These are phyloP conservation scores for Inga laurina DNA, from an alignment of 306 rosid species.

Conservation along the genomic window DNA sequence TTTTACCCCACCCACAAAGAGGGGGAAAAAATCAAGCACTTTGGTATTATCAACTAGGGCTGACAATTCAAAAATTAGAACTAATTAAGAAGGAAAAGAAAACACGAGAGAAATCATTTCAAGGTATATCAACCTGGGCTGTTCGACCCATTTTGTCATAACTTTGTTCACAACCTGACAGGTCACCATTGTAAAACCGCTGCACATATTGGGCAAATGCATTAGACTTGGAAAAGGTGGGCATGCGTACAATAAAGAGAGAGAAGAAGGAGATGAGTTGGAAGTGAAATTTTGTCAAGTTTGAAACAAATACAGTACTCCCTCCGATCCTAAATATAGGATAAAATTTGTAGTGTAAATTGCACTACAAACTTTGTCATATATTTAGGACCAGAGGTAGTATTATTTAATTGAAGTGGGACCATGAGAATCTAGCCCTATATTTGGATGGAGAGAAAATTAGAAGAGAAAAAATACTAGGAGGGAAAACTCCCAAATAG, in stretches of 20 bases:
- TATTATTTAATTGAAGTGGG: neutral
- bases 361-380: no score
- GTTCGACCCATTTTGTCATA: slow-evolving; percentile 90
- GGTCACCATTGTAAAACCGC: slow-evolving; percentile 88
- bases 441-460: no score
- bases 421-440: slow-evolving; percentile 5
- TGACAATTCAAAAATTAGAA: neutral
- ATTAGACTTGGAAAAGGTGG: slow-evolving; percentile 19
- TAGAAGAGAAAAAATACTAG: no score
- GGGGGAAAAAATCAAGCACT: neutral
- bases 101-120: slow-evolving; percentile 2
- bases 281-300: slow-evolving; percentile 21
- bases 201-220: slow-evolving; percentile 37
- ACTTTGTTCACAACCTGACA: slow-evolving; percentile 69
- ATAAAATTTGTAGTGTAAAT: no score
- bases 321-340: no score
- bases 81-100: neutral
- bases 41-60: neutral
- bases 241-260: neutral
- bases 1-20: neutral
- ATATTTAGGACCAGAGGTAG: no score
- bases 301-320: slow-evolving; percentile 5
- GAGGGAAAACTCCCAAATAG: no score
- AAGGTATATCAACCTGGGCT: slow-evolving; percentile 69
- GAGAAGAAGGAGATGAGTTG: slow-evolving; percentile 2